Evolutionary conservation across 176 grass and related monocot species (phyloP).

Genomic region (Pharus latifolius): DNA sequence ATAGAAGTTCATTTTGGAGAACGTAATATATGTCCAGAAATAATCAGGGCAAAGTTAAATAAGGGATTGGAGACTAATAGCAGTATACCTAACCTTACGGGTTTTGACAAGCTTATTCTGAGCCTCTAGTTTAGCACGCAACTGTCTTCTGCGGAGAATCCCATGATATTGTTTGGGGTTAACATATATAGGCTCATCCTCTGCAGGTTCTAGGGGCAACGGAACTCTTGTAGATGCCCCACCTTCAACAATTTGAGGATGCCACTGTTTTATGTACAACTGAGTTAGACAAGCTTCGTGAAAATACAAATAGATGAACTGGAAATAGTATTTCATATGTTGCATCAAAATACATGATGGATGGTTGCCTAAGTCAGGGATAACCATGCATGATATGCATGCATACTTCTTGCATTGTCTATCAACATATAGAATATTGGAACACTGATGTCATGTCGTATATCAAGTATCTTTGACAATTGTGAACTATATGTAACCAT

Average conservation of each 20-base stretch:
- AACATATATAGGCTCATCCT: slow-evolving; percentile 68
- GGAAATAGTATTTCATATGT: not conserved
- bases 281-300: not conserved
- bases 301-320: not conserved
- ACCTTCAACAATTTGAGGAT: slow-evolving; percentile 21
- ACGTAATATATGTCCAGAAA: not conserved
- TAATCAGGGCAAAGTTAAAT: not conserved
- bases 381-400: not conserved
- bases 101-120: slow-evolving; percentile 49
- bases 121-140: slow-evolving; percentile 83
- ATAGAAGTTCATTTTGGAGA: not conserved
- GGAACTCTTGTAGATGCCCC: slow-evolving; percentile 36
- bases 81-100: slow-evolving; percentile 42
- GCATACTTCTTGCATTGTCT: not conserved
- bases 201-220: slow-evolving; percentile 56
- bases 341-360: not conserved
- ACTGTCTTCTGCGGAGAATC: slow-evolving; percentile 73
- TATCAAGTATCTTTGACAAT: not conserved
- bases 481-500: not conserved
- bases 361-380: not conserved
- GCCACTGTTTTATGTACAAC: slow-evolving; percentile 27
- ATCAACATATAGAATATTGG: not conserved
- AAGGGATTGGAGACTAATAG: not conserved
- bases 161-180: slow-evolving; percentile 85
- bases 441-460: not conserved